phyloP scores from a whole-genome alignment of 805 yeast species.

The Saccharomycopsis selenospora region DNA sequence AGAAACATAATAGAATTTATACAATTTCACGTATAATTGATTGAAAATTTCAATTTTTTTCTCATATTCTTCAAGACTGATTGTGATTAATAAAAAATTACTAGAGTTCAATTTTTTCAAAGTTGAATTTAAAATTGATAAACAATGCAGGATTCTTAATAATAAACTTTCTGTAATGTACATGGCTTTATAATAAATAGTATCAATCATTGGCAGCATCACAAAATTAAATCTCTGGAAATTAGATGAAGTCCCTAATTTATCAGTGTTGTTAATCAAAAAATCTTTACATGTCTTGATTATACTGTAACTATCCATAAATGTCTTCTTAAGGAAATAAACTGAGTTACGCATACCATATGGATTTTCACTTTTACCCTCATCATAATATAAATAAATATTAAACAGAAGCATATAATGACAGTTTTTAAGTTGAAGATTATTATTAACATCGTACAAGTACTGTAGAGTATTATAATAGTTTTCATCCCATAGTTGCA shows the following conservation, averaged over 20 bases:
- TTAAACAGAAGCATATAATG: conserved; percentile 5
- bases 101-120: conserved; percentile 4
- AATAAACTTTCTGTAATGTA: conserved; percentile 7
- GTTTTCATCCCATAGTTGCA: background rate
- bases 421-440: conserved; percentile 4
- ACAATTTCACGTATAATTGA: conserved; percentile 11
- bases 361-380: background rate
- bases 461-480: background rate
- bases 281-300: conserved; percentile 14
- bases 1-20: conserved; percentile 7
- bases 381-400: conserved; percentile 12
- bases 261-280: conserved; percentile 9
- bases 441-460: background rate
- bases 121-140: conserved; percentile 7
- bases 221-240: conserved; percentile 17
- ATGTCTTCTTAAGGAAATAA: conserved; percentile 10
- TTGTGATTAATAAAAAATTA: conserved; percentile 9
- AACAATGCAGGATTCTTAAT: conserved; percentile 10
- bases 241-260: conserved; percentile 7
- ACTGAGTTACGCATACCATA: conserved; percentile 9
- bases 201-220: conserved; percentile 15
- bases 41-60: conserved; percentile 9
- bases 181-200: conserved; percentile 10
- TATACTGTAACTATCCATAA: conserved; percentile 4
- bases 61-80: conserved; percentile 11